phyloP scores from a whole-genome alignment of 176 grass and related monocot genomes.

The Zizania latifolia region DNA sequence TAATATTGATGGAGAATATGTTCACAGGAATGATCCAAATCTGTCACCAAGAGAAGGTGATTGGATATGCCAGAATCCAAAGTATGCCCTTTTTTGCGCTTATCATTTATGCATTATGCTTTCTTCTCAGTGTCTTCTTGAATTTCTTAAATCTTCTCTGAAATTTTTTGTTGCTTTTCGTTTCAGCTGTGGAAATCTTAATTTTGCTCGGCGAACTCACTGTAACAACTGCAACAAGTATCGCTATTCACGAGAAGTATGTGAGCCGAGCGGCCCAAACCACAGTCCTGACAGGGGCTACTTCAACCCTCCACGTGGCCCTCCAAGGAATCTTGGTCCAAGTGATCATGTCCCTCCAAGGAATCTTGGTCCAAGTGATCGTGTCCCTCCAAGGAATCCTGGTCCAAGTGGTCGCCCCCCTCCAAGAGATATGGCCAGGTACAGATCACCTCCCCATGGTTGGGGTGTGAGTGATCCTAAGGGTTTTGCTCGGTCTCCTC shows the following conservation, averaged over 20 bases:
- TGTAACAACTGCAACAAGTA: constrained; percentile 88
- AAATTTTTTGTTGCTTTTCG: constrained; percentile 1
- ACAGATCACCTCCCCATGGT: constrained; percentile 45
- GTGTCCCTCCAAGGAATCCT: no score
- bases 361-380: no score
- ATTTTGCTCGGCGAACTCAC: constrained; percentile 85
- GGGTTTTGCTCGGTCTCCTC: constrained; percentile 45
- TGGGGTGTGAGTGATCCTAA: constrained; percentile 42
- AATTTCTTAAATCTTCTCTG: constrained; percentile 25
- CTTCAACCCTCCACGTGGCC: constrained; percentile 33
- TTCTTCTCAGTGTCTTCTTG: neutral
- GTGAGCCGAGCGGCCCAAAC: constrained; percentile 37
- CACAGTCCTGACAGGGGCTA: constrained; percentile 49
- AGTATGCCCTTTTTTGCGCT: constrained; percentile 39
- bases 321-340: constrained; percentile 48
- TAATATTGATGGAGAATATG: constrained; percentile 60
- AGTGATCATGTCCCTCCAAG: no score
- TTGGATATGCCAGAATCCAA: constrained; percentile 85
- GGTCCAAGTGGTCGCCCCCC: constrained; percentile 31
- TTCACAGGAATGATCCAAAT: constrained; percentile 95
- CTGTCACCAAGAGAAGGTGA: constrained; percentile 94
- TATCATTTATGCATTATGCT: neutral
- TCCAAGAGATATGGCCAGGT: constrained; percentile 49
- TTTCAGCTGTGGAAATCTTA: constrained; percentile 92
- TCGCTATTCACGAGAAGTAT: constrained; percentile 37